phyloP scores from a whole-genome alignment of 179 eudicot genomes.

The Vitellaria paradoxa region DNA sequence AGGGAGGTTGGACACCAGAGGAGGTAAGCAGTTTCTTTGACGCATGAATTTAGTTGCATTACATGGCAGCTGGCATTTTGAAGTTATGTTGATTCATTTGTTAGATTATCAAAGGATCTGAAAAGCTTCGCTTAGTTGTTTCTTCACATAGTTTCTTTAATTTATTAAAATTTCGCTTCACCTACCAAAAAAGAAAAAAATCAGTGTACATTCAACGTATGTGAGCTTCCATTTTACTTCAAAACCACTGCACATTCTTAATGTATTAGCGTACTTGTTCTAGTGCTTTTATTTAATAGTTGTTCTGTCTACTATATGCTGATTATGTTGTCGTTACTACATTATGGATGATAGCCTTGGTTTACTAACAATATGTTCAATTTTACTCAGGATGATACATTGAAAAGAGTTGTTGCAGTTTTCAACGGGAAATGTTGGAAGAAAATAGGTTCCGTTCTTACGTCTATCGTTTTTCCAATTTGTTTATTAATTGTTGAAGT shows the following conservation, averaged over 20 bases:
- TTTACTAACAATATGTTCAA: conserved; percentile 5
- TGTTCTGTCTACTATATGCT: neutral
- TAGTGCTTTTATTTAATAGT: neutral
- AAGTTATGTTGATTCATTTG: neutral
- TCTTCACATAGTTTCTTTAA: too few relatives aligned
- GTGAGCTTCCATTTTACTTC: neutral
- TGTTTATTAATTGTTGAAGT: neutral
- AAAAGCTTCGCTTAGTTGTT: neutral
- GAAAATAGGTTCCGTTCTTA: conserved; percentile 66
- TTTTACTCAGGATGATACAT: conserved; percentile 73
- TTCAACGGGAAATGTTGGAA: conserved; percentile 92
- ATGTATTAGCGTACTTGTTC: neutral
- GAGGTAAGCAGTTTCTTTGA: conserved; percentile 56
- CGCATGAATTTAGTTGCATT: neutral
- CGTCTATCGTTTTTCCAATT: conserved; percentile 1
- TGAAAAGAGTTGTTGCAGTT: conserved; percentile 70
- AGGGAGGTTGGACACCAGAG: conserved; percentile 97
- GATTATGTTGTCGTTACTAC: neutral
- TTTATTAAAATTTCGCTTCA: too few relatives aligned
- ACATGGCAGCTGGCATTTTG: neutral
- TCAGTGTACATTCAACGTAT: neutral
- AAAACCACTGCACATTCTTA: neutral
- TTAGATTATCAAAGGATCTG: neutral
- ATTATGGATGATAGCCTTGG: neutral
- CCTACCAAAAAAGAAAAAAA: too few relatives aligned